Evolutionary conservation across 2,329 filamentous ascomycete genomes (phyloP).

Genomic region (Aspergillus hiratsukae): DNA sequence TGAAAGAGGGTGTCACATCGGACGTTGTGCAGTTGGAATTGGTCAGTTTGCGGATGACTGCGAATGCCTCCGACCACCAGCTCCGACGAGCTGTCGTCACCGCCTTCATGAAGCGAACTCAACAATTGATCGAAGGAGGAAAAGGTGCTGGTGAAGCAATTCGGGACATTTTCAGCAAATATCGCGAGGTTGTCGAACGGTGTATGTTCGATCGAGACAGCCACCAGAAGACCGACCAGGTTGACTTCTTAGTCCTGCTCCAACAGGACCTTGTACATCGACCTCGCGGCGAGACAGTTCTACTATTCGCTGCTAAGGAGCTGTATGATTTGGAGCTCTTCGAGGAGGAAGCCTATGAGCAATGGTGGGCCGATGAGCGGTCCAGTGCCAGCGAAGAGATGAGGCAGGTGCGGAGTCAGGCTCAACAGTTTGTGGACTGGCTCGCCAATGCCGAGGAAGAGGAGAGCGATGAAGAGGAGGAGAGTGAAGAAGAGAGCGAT

Average conservation of each 20-base stretch:
- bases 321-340: constrained; percentile 79
- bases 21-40: constrained; percentile 93
- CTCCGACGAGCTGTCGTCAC: constrained; percentile 82
- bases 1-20: constrained; percentile 65
- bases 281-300: constrained; percentile 60
- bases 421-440: constrained; percentile 77
- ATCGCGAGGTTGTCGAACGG: constrained; percentile 58
- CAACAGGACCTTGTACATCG: constrained; percentile 72
- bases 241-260: constrained; percentile 76
- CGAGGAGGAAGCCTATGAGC: constrained; percentile 81
- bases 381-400: constrained; percentile 65
- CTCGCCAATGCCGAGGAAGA: constrained; percentile 71
- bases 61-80: constrained; percentile 83
- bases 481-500: constrained; percentile 30
- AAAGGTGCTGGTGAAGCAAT: constrained; percentile 63
- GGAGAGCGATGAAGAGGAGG: constrained; percentile 61
- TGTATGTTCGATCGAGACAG: constrained; percentile 55
- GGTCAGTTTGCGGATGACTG: constrained; percentile 84
- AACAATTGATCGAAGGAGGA: constrained; percentile 59
- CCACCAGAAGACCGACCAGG: constrained; percentile 62
- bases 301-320: constrained; percentile 76
- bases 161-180: constrained; percentile 57
- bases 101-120: constrained; percentile 77
- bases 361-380: constrained; percentile 80
- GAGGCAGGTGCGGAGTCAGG: constrained; percentile 66